Base-by-base conservation (phyloP, 768 basidiomycete genomes). In the Neoboletus subvelutipes region DNA sequence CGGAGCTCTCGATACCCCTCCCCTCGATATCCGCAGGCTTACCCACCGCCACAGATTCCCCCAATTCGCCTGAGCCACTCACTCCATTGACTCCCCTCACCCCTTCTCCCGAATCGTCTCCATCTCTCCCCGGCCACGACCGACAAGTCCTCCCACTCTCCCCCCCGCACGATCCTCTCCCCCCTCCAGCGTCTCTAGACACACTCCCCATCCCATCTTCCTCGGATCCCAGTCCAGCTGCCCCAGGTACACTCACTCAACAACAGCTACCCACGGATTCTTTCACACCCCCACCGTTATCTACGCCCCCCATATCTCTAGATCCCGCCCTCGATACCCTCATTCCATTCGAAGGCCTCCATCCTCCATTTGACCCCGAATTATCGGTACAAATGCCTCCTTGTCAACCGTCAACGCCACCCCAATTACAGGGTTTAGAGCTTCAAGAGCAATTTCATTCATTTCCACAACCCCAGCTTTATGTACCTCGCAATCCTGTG, bases 401-500 rank as follows among this genome's bases (percentile, higher is more conserved):
- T 12, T 47, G 54, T 50, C 64, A 55, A 10, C 37, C 59, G n/a
- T 36, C 45, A 12, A 26, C 55, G 4, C 51, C 57, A 15, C 60
- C 61, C 11, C 65, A 61, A 31, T 48, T 63, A 40, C 65, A 59
- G 37, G 52, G 49, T 36, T 48, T 69, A 57, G 68, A 64, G 37
- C 61, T 66, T 11, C 68, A 66, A 49, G 60, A 64, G 17, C 67
- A 68, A 22, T 62, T 64, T 37, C 62, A 62, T 28, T 58, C 68
- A 13, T 70, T 66, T 58, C 48, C 63, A 41, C 67, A 55, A 46
- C 62, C 59, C 12, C 68, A 64, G 11, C 60, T 69, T 41, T 70
- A 70, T 61, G 64, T 68, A 54, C 64, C 66, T 20, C 68, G 64
- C 17, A 56, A 57, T 48, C 71, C 71, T 18, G 62, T 62, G 29